These are phyloP conservation scores for Herpetomonas tarakana DNA, from an alignment of 208 protist species.

Conservation along the genomic window DNA sequence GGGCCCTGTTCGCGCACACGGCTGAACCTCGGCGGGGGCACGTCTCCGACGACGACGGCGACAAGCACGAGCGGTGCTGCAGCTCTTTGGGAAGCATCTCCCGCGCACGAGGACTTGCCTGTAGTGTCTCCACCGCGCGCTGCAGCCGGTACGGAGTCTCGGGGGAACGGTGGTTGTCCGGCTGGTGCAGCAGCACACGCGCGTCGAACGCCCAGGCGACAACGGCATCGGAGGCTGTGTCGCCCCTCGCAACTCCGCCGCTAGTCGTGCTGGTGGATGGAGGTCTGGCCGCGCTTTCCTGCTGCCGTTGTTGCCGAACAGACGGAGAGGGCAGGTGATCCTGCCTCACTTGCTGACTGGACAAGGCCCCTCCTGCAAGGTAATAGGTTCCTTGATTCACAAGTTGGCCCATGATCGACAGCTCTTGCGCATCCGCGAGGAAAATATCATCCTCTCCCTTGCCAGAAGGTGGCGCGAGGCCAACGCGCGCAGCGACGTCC, in stretches of 20 bases:
- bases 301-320: too few species aligned
- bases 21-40: neutral
- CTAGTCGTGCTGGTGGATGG: too few species aligned
- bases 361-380: slow-evolving; percentile 55
- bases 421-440: slow-evolving; percentile 55
- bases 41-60: neutral
- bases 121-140: slow-evolving; percentile 52
- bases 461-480: slow-evolving; percentile 15
- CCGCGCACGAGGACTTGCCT: slow-evolving; percentile 25
- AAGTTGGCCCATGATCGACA: slow-evolving; percentile 53
- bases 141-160: slow-evolving; percentile 70
- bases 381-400: slow-evolving; percentile 48
- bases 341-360: too few species aligned
- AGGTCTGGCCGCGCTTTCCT: too few species aligned
- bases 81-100: slow-evolving; percentile 57
- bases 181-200: slow-evolving; percentile 56
- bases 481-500: slow-evolving; percentile 36
- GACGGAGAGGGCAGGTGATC: too few species aligned
- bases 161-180: slow-evolving; percentile 43
- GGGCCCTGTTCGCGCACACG: slow-evolving; percentile 10
- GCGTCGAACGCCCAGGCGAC: slow-evolving; percentile 70
- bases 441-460: slow-evolving; percentile 13
- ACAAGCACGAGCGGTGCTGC: neutral
- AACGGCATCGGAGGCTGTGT: slow-evolving; percentile 30
- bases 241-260: neutral